Evolutionary conservation across 2,329 filamentous ascomycete species (phyloP).

Genomic region (Xylariaceae sp.): DNA sequence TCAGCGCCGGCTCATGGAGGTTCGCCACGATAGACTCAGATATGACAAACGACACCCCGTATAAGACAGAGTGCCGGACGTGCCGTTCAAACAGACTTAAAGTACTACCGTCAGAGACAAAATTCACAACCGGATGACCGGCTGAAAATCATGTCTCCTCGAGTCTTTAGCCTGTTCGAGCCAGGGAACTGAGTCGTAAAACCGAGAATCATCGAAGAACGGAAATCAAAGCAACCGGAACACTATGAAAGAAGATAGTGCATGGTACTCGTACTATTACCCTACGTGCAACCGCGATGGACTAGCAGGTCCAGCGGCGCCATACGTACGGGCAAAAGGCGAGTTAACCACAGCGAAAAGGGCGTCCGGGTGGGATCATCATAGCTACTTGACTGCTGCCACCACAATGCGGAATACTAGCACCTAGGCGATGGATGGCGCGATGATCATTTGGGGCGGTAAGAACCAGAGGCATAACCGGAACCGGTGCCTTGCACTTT

Average conservation of each 20-base stretch:
- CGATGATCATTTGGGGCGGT: constrained; percentile 41
- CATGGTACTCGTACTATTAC: constrained; percentile 20
- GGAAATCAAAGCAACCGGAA: constrained; percentile 35
- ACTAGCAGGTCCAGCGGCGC: constrained; percentile 20
- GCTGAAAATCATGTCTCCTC: constrained; percentile 22
- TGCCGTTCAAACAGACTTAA: constrained; percentile 36
- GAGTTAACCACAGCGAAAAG: constrained; percentile 25
- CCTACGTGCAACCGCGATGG: constrained; percentile 23
- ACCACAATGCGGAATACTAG: constrained; percentile 24
- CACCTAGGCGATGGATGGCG: constrained; percentile 21
- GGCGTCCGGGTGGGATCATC: constrained; percentile 22
- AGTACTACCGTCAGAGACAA: constrained; percentile 14
- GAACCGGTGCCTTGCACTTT: constrained; percentile 51
- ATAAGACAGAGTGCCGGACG: constrained; percentile 33
- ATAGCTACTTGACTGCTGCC: constrained; percentile 21
- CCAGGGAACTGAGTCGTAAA: constrained; percentile 34
- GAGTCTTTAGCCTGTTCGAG: constrained; percentile 29
- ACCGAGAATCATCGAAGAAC: constrained; percentile 37
- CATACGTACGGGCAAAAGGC: constrained; percentile 20
- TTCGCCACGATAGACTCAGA: constrained; percentile 12
- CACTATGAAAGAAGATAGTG: constrained; percentile 31
- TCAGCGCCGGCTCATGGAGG: constrained; percentile 1
- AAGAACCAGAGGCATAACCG: constrained; percentile 39
- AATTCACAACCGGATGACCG: constrained; percentile 12
- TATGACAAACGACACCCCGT: constrained; percentile 29